These are phyloP conservation scores for Endocalyx cinctus DNA, from an alignment of 2,329 filamentous ascomycete genomes.

Conservation along the genomic window DNA sequence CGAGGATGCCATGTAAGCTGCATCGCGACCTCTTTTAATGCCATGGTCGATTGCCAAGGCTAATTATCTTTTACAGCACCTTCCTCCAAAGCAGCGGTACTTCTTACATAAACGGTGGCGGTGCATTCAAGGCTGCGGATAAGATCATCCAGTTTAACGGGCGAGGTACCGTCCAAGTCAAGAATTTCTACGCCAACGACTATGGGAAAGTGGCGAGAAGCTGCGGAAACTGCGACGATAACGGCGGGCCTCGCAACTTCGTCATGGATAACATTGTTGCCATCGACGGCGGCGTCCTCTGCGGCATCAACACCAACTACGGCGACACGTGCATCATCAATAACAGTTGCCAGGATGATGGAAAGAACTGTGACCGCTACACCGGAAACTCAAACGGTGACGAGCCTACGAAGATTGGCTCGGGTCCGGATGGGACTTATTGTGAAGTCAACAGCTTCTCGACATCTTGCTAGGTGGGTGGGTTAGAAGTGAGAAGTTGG, in stretches of 20 bases:
- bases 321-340: conserved; percentile 40
- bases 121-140: conserved; percentile 30
- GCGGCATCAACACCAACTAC: conserved; percentile 49
- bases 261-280: conserved; percentile 39
- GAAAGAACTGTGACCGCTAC: conserved; percentile 29
- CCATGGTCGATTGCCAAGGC: too few relatives aligned
- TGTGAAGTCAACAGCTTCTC: conserved; percentile 19
- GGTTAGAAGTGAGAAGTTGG: too few relatives aligned
- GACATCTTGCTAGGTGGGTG: conserved; percentile 10
- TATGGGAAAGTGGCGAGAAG: conserved; percentile 46
- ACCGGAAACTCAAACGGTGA: conserved; percentile 30
- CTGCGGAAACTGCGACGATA: conserved; percentile 44
- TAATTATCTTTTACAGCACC: conserved; percentile 14
- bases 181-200: conserved; percentile 36
- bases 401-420: conserved; percentile 33
- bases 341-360: conserved; percentile 30
- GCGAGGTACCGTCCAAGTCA: conserved; percentile 32
- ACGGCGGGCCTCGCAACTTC: conserved; percentile 36
- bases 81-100: conserved; percentile 32
- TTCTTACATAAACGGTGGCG: conserved; percentile 35
- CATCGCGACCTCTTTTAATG: not conserved
- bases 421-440: conserved; percentile 31
- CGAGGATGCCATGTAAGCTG: conserved; percentile 21
- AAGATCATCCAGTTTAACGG: conserved; percentile 25
- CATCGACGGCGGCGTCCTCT: conserved; percentile 35